A percentile compares a stretch with the other conserved stretches of the same genome.
These are phyloP conservation scores for Penicillium sp. DNA, from an alignment of 2,329 filamentous ascomycete genomes.

Conservation along the genomic window DNA sequence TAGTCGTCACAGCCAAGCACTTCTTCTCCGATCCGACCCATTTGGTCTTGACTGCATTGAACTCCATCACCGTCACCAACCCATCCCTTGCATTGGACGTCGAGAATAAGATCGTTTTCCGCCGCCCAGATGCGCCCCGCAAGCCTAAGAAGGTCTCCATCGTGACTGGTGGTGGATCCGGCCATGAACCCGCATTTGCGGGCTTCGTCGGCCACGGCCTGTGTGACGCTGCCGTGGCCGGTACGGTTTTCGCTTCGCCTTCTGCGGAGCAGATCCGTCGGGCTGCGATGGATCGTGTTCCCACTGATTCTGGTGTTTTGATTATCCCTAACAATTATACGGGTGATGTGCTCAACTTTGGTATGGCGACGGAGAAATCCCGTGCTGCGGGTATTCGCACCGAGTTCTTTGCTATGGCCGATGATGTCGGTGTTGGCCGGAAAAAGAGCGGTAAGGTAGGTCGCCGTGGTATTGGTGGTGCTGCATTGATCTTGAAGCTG, in stretches of 20 bases:
- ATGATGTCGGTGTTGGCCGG: slow-evolving; percentile 87
- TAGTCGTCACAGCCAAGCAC: slow-evolving; percentile 61
- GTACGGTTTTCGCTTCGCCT: slow-evolving; percentile 82
- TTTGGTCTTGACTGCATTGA: slow-evolving; percentile 75
- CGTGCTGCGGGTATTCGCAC: slow-evolving; percentile 73
- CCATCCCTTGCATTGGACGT: slow-evolving; percentile 77
- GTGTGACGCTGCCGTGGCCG: slow-evolving; percentile 77
- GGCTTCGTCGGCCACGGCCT: slow-evolving; percentile 82
- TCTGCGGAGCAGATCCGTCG: slow-evolving; percentile 78
- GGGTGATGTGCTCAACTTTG: slow-evolving; percentile 86
- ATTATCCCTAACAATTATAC: slow-evolving; percentile 98
- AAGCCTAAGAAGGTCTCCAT: slow-evolving; percentile 67
- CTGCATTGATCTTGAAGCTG: slow-evolving; percentile 88
- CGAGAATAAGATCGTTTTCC: slow-evolving; percentile 81
- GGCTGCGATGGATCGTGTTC: slow-evolving; percentile 72
- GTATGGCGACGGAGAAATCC: slow-evolving; percentile 90
- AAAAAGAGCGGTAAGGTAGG: slow-evolving; percentile 87
- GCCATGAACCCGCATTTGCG: slow-evolving; percentile 86
- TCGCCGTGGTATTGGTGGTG: slow-evolving; percentile 84
- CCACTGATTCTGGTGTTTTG: slow-evolving; percentile 71
- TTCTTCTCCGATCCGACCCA: slow-evolving; percentile 83
- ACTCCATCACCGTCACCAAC: slow-evolving; percentile 77
- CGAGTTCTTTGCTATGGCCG: slow-evolving; percentile 88
- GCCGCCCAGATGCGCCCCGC: slow-evolving; percentile 57
- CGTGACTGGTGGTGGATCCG: slow-evolving; percentile 83